Conservation (phyloP, 2,329 filamentous ascomycete species). For the Aspergillus carbonarius region DNA sequence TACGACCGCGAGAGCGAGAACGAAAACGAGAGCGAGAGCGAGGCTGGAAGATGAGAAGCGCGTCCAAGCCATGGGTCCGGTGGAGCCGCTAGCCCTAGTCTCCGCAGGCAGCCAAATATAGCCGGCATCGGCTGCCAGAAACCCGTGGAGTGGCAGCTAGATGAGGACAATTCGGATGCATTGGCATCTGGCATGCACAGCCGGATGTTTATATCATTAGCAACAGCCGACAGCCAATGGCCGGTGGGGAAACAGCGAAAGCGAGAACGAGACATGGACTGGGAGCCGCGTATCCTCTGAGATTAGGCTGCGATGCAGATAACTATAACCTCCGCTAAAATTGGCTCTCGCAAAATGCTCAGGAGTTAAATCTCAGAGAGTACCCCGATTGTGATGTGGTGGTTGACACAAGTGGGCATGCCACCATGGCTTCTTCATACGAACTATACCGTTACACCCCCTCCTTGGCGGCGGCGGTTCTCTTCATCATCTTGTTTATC, state of each 20-base stretch:
- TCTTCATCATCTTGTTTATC: constrained; percentile 50
- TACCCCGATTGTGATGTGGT: too few relatives aligned
- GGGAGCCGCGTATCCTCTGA: neutral
- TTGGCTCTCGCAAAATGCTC: neutral
- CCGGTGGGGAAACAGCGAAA: neutral
- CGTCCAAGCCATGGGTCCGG: too few relatives aligned
- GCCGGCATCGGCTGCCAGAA: neutral
- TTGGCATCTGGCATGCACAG: too few relatives aligned
- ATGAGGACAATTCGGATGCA: too few relatives aligned
- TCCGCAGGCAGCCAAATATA: neutral
- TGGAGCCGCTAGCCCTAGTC: neutral
- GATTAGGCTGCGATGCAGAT: neutral
- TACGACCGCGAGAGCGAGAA: neutral
- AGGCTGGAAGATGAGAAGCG: too few relatives aligned
- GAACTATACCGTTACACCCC: constrained; percentile 45
- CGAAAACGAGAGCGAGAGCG: neutral
- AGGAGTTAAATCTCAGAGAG: neutral
- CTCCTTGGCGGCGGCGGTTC: constrained; percentile 46
- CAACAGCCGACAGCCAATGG: neutral
- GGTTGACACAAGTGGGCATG: too few relatives aligned
- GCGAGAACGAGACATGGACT: neutral
- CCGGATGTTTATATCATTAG: too few relatives aligned
- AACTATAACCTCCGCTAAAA: neutral
- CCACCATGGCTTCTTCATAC: neutral
- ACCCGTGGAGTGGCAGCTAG: too few relatives aligned